phyloP scores from a whole-genome alignment of 768 basidiomycete species.

The Boletus sp. region DNA sequence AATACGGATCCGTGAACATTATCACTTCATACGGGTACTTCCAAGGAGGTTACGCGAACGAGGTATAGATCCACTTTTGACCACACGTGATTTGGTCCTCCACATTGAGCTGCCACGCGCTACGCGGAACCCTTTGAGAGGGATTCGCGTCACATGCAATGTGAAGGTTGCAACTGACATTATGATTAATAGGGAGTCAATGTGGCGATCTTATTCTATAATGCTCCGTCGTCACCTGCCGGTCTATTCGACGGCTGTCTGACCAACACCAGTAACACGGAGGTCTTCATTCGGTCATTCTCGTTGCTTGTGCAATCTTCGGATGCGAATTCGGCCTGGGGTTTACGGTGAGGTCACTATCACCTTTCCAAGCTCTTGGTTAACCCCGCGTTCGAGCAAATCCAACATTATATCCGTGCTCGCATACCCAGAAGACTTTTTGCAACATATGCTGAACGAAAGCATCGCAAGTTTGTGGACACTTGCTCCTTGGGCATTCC shows the following conservation, averaged over 20 bases:
- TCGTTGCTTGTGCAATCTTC: conserved; percentile 27
- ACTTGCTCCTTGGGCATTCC: not conserved
- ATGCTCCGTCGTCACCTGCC: conserved; percentile 37
- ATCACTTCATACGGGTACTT: conserved; percentile 41
- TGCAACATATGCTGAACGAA: conserved; percentile 19
- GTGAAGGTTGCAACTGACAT: conserved; percentile 6
- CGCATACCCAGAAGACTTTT: conserved; percentile 16
- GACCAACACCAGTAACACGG: conserved; percentile 7
- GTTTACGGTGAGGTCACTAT: conserved; percentile 24
- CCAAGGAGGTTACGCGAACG: conserved; percentile 30
- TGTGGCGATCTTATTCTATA: conserved; percentile 53
- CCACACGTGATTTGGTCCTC: conserved; percentile 1
- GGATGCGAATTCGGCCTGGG: conserved; percentile 14
- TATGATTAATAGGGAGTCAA: conserved; percentile 8
- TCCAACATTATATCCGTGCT: conserved; percentile 25
- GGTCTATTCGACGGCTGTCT: conserved; percentile 34
- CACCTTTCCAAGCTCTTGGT: not conserved
- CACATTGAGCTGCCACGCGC: not conserved
- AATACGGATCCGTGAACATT: conserved; percentile 32
- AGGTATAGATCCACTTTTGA: conserved; percentile 30
- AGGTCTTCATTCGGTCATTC: conserved; percentile 22
- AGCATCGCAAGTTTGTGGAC: conserved; percentile 12
- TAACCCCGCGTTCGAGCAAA: conserved; percentile 12
- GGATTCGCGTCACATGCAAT: not conserved
- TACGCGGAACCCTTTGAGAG: not conserved